Conservation (phyloP, 805 yeast species). For the Teunomyces stri region DNA sequence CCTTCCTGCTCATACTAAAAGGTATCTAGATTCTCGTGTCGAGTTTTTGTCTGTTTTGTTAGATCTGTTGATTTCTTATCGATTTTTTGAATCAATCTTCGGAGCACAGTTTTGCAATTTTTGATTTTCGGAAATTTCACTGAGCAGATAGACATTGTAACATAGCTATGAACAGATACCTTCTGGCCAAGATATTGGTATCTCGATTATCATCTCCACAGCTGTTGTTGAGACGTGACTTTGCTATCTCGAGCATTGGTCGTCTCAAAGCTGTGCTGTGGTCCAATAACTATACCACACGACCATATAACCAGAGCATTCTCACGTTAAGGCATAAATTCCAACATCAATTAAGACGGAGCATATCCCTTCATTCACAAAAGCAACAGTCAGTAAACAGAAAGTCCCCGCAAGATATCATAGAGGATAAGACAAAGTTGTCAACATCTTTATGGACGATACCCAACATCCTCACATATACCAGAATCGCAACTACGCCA, state of each 20-base stretch:
- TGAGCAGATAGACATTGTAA: neutral
- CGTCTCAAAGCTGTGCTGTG: neutral
- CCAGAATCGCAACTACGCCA: conserved; percentile 82
- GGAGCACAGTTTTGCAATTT: neutral
- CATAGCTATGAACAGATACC: neutral
- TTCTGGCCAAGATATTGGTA: neutral
- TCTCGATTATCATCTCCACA: neutral
- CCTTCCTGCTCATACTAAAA: too few relatives aligned
- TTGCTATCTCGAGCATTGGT: neutral
- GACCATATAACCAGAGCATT: neutral
- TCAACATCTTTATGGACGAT: conserved; percentile 42
- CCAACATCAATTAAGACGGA: neutral
- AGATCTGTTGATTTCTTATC: neutral
- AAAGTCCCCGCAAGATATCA: neutral
- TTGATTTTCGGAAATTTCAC: neutral
- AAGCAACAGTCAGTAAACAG: neutral
- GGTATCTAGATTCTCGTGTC: too few relatives aligned
- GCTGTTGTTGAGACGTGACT: neutral
- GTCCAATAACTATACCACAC: neutral
- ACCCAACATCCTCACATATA: conserved; percentile 81
- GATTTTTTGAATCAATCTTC: neutral
- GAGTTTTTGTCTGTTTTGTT: neutral
- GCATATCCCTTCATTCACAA: neutral
- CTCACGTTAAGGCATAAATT: neutral
- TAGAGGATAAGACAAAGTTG: neutral